Base-by-base conservation (phyloP, 2,329 filamentous ascomycete species). In the Parascedosporium putredinis region DNA sequence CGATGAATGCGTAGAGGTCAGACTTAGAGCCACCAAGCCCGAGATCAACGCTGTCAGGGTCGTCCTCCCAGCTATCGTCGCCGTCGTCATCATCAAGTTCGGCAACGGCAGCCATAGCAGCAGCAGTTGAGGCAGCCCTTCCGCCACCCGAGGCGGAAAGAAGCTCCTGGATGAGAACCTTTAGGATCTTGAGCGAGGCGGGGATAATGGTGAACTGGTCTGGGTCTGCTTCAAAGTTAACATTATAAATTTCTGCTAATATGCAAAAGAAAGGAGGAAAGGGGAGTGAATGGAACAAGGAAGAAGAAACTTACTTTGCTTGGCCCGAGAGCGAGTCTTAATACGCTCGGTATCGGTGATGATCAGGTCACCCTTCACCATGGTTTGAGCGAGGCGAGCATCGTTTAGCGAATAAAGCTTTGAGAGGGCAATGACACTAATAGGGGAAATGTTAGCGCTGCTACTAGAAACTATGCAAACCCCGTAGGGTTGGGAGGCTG, bases 111-210 rank as follows among this genome's bases (percentile, higher is more conserved):
- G 79, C 76, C 0, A 81, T 83, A 0, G 79, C 78, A 2, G 79
- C 78, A 0, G 81, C 83, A 0, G 79, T 77, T 16, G 77, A 79
- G 1, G 82, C 72, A 47, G 81, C 76, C 45, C 70, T 70, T 52
- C 72, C 68, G n/a, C 69, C 67, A 22, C 87, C 88, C 4, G 86
- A 83, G 2, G 89, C 88, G 0, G 87, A 88, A 5, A 86, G 74
- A 3, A 98, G 79, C 68, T 98, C 93, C 61, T 95, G 88, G 44
- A 97, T 84, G 7, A 98, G 79, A 3, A 97, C 84, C 72, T 98
- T 98, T 67, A 97, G 71, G 53, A 98, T 96, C 71, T 98, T 98
- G 61, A 98, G 76, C 1, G 88, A 83, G 0, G 90, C 90, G 0
- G 90, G 81, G 52, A 98, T 81, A 53, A 86, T 80, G 5, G 89